These are phyloP conservation scores for Pseudognaphalium luteoalbum DNA, from an alignment of 129 eudicot species.

Conservation along the genomic window DNA sequence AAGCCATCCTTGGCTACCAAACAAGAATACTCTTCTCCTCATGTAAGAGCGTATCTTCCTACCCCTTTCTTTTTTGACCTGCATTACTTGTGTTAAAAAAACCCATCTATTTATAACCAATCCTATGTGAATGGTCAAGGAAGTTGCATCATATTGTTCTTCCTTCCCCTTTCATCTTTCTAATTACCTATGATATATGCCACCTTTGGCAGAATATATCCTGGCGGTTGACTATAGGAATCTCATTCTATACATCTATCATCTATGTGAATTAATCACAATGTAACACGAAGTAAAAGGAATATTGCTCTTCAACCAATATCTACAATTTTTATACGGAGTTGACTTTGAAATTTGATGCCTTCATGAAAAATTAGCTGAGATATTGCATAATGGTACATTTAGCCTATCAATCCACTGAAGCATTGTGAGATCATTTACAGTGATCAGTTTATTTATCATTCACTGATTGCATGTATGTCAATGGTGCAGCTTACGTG, in stretches of 20 bases:
- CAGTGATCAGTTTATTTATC: too few relatives aligned
- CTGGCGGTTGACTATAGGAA: background rate
- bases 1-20: conserved; percentile 42
- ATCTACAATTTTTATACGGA: background rate
- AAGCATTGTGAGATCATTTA: background rate
- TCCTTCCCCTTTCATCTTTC: background rate
- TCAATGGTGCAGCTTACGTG: background rate
- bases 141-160: background rate
- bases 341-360: background rate
- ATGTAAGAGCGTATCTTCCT: background rate
- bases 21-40: conserved; percentile 22
- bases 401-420: background rate
- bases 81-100: background rate
- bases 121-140: background rate
- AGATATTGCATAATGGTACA: background rate
- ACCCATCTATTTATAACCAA: background rate
- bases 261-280: background rate
- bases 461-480: background rate
- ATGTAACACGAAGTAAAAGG: background rate
- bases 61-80: background rate
- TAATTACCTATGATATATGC: background rate
- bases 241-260: background rate
- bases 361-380: background rate
- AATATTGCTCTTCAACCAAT: conserved; percentile 10
- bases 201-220: background rate